These are phyloP conservation scores for Talinum fruticosum DNA, from an alignment of 148 eudicot species.

Conservation along the genomic window DNA sequence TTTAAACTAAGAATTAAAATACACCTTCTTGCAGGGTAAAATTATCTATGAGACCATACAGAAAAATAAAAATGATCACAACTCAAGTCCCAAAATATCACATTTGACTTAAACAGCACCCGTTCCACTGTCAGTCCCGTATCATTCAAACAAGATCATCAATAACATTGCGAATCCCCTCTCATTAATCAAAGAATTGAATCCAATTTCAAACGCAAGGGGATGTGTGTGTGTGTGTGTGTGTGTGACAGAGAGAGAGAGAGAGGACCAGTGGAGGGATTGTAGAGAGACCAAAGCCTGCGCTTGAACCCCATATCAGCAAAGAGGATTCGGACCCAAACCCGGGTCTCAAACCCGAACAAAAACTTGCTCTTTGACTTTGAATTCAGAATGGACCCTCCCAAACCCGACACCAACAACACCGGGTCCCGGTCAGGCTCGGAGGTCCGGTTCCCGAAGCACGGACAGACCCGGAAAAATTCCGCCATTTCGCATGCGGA, in stretches of 20 bases:
- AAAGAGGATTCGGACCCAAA: conserved; percentile 75
- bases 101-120: neutral
- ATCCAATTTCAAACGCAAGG: neutral
- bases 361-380: conserved; percentile 52
- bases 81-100: neutral
- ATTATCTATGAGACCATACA: too few species aligned
- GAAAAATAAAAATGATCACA: neutral
- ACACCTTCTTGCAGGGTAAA: too few species aligned
- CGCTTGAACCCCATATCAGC: conserved; percentile 78
- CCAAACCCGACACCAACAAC: conserved; percentile 58
- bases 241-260: neutral
- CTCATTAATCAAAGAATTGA: neutral
- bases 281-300: conserved; percentile 73
- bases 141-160: neutral
- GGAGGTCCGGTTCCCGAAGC: conserved; percentile 33
- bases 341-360: conserved; percentile 45
- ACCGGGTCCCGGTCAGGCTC: conserved; percentile 61
- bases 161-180: neutral
- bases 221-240: neutral
- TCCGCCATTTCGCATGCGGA: conserved; percentile 13
- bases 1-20: neutral
- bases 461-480: conserved; percentile 40
- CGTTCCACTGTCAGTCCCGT: neutral
- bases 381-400: conserved; percentile 65
- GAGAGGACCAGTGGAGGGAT: conserved; percentile 58